These are phyloP conservation scores for Eremothecium coryli DNA, from an alignment of 1,139 yeast species.

Conservation along the genomic window DNA sequence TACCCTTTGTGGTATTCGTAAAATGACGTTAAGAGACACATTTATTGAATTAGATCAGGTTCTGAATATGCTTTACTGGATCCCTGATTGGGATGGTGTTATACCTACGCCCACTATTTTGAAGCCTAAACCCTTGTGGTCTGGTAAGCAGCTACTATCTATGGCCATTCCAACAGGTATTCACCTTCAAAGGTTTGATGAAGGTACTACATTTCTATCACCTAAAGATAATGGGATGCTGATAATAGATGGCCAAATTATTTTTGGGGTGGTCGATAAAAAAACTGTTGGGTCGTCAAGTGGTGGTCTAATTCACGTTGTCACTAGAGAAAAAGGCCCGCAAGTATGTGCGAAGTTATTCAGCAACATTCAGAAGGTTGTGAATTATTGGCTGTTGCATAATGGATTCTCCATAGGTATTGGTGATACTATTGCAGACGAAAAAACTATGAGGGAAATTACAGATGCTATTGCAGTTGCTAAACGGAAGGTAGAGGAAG, in stretches of 20 bases:
- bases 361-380: constrained; percentile 89
- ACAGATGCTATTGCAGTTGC: constrained; percentile 91
- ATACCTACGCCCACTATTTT: constrained; percentile 94
- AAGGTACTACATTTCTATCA: constrained; percentile 71
- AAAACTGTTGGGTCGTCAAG: constrained; percentile 98
- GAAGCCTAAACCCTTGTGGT: constrained; percentile 95
- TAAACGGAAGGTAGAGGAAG: constrained; percentile 84
- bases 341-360: constrained; percentile 81
- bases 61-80: constrained; percentile 95
- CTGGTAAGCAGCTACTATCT: constrained; percentile 91
- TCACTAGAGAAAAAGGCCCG: constrained; percentile 96
- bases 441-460: constrained; percentile 88
- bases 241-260: constrained; percentile 83
- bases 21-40: constrained; percentile 83
- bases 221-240: constrained; percentile 91
- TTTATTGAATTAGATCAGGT: constrained; percentile 90
- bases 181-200: constrained; percentile 87
- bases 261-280: constrained; percentile 96
- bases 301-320: constrained; percentile 95
- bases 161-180: constrained; percentile 94
- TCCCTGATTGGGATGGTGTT: constrained; percentile 97
- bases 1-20: constrained; percentile 93
- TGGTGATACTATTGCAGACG: constrained; percentile 98
- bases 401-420: constrained; percentile 98
- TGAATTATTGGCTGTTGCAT: constrained; percentile 91